Evolutionary conservation across 345 rosid genomes (phyloP), one percentile per base, ranked within the genome.

Genomic region (Salix arbutifolia): DNA sequence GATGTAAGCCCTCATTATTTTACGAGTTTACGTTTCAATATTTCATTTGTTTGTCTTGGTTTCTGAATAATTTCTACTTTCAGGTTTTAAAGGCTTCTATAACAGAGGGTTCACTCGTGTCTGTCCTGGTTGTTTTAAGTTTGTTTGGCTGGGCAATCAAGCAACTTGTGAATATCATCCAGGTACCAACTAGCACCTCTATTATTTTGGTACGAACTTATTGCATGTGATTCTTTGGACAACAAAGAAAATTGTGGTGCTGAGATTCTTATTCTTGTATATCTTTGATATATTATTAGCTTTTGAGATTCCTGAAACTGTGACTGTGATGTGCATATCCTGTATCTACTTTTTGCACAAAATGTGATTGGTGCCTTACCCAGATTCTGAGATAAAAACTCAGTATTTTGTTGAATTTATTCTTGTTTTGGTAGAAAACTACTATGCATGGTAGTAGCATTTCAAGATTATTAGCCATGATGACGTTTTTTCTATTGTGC

Each of bases 91-190:
- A 81, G 71, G 80, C 72, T 56, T 77, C 90, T n/a, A 8, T 88
- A 67, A 82, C 78, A 68, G 84, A 83, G 76, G 79, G 81, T 40
- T 88, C 92, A 58, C 77, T 80, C 35, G 84, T 86, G 76, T 88
- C 94, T 65, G 67, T 87, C 67, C 78, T 92, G 48, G 70, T 91
- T 76, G 87, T 79, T 46, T 80, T 89, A 77, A 90, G 92, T 73
- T 80, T 91, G 83, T 87, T 92, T 73, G 97, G 98, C 69, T 94
- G 97, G 94, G 85, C 88, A 69, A 90, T 90, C 84, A 92, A 94
- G 83, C 98, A 92, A 79, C 70, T 78, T 75, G 80, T 94, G 78
- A 94, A 94, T 77, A 73, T 92, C 56, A 94, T 94, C 76, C 98
- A 94, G 98, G 97, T 91, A 87, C 48, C 62, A 46, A 62, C 58